Conservation (phyloP, 345 rosid genomes). For the Capsella bursapastoris region DNA sequence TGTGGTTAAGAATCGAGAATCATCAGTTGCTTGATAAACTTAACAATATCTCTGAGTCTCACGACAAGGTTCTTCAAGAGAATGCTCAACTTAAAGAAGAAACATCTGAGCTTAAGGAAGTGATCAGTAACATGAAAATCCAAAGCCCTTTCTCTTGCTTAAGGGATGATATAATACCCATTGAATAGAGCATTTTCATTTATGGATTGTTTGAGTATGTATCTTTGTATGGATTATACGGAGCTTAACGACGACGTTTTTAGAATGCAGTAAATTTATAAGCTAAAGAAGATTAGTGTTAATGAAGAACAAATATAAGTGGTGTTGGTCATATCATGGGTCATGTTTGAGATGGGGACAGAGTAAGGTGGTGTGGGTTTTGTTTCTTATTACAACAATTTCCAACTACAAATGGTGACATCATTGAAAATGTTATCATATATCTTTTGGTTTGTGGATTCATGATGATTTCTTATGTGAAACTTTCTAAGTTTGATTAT, state of each 20-base stretch:
- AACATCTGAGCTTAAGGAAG: conserved; percentile 61
- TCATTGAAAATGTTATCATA: conserved; percentile 21
- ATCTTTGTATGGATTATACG: conserved; percentile 5
- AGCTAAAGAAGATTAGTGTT: conserved; percentile 21
- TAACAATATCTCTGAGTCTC: conserved; percentile 62
- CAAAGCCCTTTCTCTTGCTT: conserved; percentile 58
- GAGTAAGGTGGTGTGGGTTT: conserved; percentile 26
- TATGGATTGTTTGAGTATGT: conserved; percentile 11
- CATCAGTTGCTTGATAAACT: conserved; percentile 77
- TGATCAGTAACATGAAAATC: conserved; percentile 64
- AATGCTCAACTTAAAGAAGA: conserved; percentile 80
- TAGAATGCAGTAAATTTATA: neutral
- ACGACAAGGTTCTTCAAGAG: conserved; percentile 61
- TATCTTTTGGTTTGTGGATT: conserved; percentile 28
- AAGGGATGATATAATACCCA: conserved; percentile 49
- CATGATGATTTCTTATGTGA: conserved; percentile 34
- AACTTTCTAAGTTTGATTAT: conserved; percentile 40
- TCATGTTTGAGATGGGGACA: conserved; percentile 35
- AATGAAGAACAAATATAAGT: conserved; percentile 38
- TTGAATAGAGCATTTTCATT: conserved; percentile 32
- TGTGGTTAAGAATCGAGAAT: conserved; percentile 82
- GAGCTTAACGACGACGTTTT: conserved; percentile 13
- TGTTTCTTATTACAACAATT: conserved; percentile 30
- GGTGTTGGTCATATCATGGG: conserved; percentile 39
- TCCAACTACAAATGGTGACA: conserved; percentile 35